Base-by-base conservation (phyloP, 495 filamentous ascomycete species). In the Cairneyella variabilis region DNA sequence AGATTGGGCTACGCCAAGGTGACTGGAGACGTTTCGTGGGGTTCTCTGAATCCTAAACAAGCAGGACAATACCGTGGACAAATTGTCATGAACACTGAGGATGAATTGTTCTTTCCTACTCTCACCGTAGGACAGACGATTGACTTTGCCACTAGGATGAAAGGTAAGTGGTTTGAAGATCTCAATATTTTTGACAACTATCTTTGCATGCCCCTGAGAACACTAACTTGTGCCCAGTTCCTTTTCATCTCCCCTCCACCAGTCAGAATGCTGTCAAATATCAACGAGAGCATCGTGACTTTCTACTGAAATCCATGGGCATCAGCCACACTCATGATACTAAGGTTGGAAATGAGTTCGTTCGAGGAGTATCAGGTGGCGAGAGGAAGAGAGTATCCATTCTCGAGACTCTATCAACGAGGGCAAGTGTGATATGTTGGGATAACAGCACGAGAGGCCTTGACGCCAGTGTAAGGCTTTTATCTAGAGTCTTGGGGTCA, bases 401-500 rank as follows among this genome's bases (percentile, higher is more conserved):
- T 46, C 82, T 84, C 21, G 80, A 83, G 61, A 77, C 80, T 72
- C 82, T 92, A 73, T 75, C 86, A 41, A 87, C 85, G 2, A 84
- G 86, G 45, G 85, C 82, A 8, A 47, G 44, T 23, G 75, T 95
- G 21, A 71, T 82, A 32, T 86, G 81, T 2, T 93, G 88, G 87
- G 90, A 95, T 64, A 93, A 95, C 69, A 83, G 77, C 42, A 92
- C 90, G 2, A 82, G 90, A 42, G 90, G 90, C 28, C 74, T 95
- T 11, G 90, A 96, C 61, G 85, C 88, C 4, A n/a, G n/a, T n/a
- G n/a, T n/a, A n/a, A n/a, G n/a, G n/a, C n/a, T n/a, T n/a, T n/a
- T n/a, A n/a, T n/a, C n/a, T n/a, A n/a, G n/a, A n/a, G n/a, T n/a
- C n/a, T n/a, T n/a, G n/a, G n/a, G n/a, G n/a, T n/a, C n/a, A n/a